Conservation (phyloP, 306 rosid genomes). For the Cucurbita pepo region DNA sequence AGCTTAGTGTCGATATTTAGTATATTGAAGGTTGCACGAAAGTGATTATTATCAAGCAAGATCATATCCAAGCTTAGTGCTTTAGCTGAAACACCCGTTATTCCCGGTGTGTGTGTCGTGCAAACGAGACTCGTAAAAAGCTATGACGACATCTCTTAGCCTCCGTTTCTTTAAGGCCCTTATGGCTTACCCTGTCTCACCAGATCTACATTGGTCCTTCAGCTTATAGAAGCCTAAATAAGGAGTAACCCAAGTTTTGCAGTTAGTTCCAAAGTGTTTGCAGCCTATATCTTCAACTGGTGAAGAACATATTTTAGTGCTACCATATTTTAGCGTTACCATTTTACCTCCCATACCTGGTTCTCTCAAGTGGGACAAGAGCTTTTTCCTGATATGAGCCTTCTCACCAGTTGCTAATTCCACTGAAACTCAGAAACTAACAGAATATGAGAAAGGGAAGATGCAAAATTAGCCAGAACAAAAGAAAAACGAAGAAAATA, state of each 20-base stretch:
- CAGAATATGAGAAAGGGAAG: neutral
- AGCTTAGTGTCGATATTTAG: too few relatives aligned
- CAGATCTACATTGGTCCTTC: neutral
- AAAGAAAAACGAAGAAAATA: neutral
- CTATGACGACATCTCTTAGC: neutral
- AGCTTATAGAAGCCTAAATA: neutral
- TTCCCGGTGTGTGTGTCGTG: neutral
- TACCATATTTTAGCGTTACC: neutral
- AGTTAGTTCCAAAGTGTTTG: neutral
- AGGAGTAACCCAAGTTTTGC: neutral
- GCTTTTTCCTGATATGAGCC: constrained; percentile 58
- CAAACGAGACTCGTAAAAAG: neutral
- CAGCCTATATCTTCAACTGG: neutral
- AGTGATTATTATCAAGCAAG: neutral
- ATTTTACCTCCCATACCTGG: constrained; percentile 32
- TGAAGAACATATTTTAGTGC: neutral
- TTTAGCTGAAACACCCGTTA: neutral
- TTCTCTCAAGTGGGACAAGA: constrained; percentile 44
- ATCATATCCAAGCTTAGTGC: neutral
- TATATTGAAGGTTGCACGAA: neutral
- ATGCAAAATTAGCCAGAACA: neutral
- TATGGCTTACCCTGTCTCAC: too few relatives aligned
- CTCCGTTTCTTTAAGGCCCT: neutral
- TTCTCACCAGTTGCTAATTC: constrained; percentile 76
- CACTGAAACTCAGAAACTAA: constrained; percentile 32